Evolutionary conservation across 306 rosid species (phyloP), one percentile per base, ranked within the genome.

Genomic region (Cicer bijugum): DNA sequence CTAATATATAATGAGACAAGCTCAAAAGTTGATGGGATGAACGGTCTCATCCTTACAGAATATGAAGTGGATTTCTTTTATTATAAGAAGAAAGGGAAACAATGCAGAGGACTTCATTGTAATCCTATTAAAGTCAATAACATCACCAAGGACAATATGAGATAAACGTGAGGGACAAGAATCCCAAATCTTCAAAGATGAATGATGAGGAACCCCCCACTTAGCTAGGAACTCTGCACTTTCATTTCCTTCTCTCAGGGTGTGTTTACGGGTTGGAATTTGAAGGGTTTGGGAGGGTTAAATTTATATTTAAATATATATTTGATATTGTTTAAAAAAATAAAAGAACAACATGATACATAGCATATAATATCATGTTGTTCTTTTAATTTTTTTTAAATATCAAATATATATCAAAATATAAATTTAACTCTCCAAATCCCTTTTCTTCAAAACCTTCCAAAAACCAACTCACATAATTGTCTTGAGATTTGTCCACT

Each of bases 401-500:
- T 28, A 28, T 28, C 4, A 28, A 28, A 28, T 28, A 28, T 28
- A 3, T 28, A 28, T 28, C 33, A 28, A 28, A 28, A 28, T 28
- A 28, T 28, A 28, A 2, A 28, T 23, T 23, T 23, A 23, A 23
- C 33, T 3, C 33, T 23, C 33, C 33, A 23, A 23, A 23, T 0
- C 4, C 3, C 28, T 20, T 2, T 20, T 1, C 28, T 20, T 2
- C 3, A 20, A 20, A 20, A 20, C 28, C 28, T 20, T 20, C 28
- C 28, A 20, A 20, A 20, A 20, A 20, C 28, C 28, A 20, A 20
- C 28, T 20, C 28, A 1, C 28, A 20, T 20, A 20, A 15, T 67
- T 57, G 35, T 69, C 52, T 68, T 28, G 69, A 55, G 53, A 48
- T 61, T 77, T 59, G 71, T n/a, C 35, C 23, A 46, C 69, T 57